phyloP scores from a whole-genome alignment of 1,284 basidiomycete species.

The Moniliophthora roreri region DNA sequence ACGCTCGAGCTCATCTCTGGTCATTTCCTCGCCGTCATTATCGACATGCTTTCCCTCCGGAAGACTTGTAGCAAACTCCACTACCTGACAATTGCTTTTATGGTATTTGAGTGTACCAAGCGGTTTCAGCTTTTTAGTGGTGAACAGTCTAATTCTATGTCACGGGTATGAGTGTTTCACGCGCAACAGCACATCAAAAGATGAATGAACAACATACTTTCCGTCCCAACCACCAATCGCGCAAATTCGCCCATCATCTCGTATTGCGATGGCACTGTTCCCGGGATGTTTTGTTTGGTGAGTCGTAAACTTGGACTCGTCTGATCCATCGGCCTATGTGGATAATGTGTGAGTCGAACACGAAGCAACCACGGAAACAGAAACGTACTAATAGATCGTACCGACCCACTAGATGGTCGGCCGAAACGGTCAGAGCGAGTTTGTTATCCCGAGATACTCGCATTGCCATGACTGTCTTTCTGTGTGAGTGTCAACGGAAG shows the following conservation, averaged over 20 bases:
- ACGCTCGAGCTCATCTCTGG: conserved; percentile 46
- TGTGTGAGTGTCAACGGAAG: background rate
- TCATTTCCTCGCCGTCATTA: conserved; percentile 53
- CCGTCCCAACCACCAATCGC: conserved; percentile 91
- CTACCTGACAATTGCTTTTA: conserved; percentile 67
- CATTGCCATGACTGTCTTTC: conserved; percentile 88
- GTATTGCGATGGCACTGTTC: conserved; percentile 72
- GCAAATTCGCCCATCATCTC: conserved; percentile 73
- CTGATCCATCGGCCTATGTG: conserved; percentile 12
- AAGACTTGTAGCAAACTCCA: conserved; percentile 60
- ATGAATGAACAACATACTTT: conserved; percentile 47
- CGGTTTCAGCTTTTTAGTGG: conserved; percentile 72
- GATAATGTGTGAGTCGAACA: background rate
- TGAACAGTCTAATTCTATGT: conserved; percentile 73
- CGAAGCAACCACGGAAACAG: background rate
- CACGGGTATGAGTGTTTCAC: background rate
- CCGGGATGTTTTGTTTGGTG: conserved; percentile 78
- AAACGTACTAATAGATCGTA: conserved; percentile 61
- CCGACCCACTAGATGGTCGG: conserved; percentile 75
- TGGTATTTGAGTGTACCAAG: conserved; percentile 82
- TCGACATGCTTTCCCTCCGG: conserved; percentile 26
- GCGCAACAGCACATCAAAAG: background rate
- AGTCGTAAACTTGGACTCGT: conserved; percentile 23
- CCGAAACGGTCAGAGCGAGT: conserved; percentile 78
- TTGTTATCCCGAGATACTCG: conserved; percentile 57